Base-by-base conservation (phyloP, 192 early-diverging fungal genomes). In the Umbelopsis sp. region DNA sequence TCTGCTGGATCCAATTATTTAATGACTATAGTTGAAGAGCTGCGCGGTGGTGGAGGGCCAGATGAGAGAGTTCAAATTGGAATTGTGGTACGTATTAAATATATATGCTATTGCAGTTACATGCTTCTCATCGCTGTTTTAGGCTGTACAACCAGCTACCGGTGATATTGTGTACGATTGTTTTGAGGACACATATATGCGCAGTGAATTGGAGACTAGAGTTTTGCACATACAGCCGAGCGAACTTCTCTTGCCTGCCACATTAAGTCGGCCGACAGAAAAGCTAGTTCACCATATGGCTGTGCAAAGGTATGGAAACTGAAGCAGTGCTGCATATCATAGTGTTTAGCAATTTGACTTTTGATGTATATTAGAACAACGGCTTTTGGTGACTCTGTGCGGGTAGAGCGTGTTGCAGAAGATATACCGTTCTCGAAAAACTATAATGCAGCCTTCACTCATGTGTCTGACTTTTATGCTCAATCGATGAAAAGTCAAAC, bases 91-190 rank as follows among this genome's bases (percentile, higher is more conserved):
- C 53, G 61, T 66, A 25, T 46, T 9, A 35, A 4, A 0, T 33
- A 15, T 1, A 35, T 12, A 4, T 4, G 27, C 30, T 30, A 33
- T 16, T 30, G 1, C 23, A 10, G 37, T 46, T 21, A 20, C 10
- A 48, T 11, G 27, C 30, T 71, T 45, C 20, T 27, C 18, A 30
- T 51, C 1, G 27, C 9, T 13, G 5, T 44, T 46, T 10, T 37
- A 75, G 74, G 89, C 89, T 0, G 83, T 94, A 7, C 85, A 91
- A 27, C 77, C 89, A 1, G 71, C 85, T 2, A 90, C 92, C 0
- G 92, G 90, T 0, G 87, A 89, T 51, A 79, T 94, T 30, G 72
- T 94, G 2, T 92, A 88, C 69, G 92, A 94, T 66, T 74, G 78
- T 35, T 94, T 91, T 72, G 70, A 83, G 45, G 92, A 94, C 71